Evolutionary conservation across 805 yeast genomes (phyloP).

Genomic region (Candida oleophila): DNA sequence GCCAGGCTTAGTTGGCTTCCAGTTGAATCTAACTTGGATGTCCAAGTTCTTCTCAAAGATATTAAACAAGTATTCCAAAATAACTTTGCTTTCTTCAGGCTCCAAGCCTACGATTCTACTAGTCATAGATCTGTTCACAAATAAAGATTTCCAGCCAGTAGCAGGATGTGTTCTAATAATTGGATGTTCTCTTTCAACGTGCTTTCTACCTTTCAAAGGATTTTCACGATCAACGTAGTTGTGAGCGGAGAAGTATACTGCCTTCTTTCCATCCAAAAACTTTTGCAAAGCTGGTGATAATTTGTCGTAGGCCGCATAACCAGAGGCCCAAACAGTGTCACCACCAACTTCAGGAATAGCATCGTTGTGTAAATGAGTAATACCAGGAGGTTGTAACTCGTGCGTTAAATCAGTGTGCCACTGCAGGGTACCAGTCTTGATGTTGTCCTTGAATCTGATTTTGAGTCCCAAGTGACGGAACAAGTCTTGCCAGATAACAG

Average conservation of each 20-base stretch:
- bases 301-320: conserved; percentile 59
- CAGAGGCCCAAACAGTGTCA: conserved; percentile 57
- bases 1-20: conserved; percentile 44
- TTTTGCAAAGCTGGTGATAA: conserved; percentile 49
- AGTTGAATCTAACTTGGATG: conserved; percentile 53
- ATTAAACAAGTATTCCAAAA: conserved; percentile 45
- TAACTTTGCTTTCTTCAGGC: conserved; percentile 48
- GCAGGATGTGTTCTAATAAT: conserved; percentile 64
- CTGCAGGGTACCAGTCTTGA: conserved; percentile 19
- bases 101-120: conserved; percentile 52
- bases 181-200: conserved; percentile 58
- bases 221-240: conserved; percentile 41
- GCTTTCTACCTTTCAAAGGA: conserved; percentile 47
- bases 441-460: conserved; percentile 26
- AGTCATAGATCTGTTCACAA: conserved; percentile 52
- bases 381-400: conserved; percentile 36
- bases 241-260: conserved; percentile 43
- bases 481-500: conserved; percentile 43
- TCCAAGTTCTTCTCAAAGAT: conserved; percentile 53
- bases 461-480: conserved; percentile 25
- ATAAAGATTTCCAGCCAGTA: conserved; percentile 61
- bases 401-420: conserved; percentile 41
- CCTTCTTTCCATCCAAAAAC: conserved; percentile 53
- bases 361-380: conserved; percentile 38
- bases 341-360: conserved; percentile 51